Conservation (phyloP, 1,284 basidiomycete genomes). For the Pulchroboletus neoregius region DNA sequence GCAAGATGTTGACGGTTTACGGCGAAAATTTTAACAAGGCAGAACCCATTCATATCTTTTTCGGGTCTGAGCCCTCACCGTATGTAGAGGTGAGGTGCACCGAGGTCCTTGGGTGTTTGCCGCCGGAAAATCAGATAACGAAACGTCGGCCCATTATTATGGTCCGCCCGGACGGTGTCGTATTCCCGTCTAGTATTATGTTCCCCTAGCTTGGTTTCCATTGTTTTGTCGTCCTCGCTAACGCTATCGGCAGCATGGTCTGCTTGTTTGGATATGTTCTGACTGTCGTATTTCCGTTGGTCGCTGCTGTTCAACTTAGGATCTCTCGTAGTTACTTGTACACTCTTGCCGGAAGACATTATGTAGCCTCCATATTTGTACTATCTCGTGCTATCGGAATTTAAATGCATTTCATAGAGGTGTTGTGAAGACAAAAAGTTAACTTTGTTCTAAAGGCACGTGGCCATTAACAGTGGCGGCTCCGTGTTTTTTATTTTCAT, state of each 20-base stretch:
- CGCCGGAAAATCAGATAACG: constrained; percentile 58
- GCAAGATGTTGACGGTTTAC: constrained; percentile 80
- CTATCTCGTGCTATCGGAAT: constrained; percentile 22
- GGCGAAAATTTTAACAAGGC: constrained; percentile 87
- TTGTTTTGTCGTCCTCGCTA: constrained; percentile 19
- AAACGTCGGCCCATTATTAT: constrained; percentile 80
- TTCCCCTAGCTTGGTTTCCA: constrained; percentile 58
- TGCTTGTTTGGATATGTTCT: constrained; percentile 27
- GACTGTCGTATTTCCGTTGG: constrained; percentile 17
- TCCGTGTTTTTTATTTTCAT: constrained; percentile 1
- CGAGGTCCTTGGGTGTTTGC: constrained; percentile 78
- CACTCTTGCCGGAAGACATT: constrained; percentile 27
- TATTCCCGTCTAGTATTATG: constrained; percentile 84
- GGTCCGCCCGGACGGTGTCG: constrained; percentile 84
- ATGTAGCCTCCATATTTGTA: constrained; percentile 34
- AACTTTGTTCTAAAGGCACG: constrained; percentile 13
- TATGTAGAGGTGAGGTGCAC: constrained; percentile 87
- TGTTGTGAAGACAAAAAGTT: constrained; percentile 11
- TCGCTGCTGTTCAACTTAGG: constrained; percentile 30
- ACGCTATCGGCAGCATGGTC: constrained; percentile 32
- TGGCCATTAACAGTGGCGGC: too few relatives aligned
- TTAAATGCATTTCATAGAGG: constrained; percentile 22
- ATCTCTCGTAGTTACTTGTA: constrained; percentile 34
- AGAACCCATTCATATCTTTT: constrained; percentile 79
- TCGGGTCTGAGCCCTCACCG: constrained; percentile 81